Percentiles rank a stretch among this genome's conserved stretches.
These are phyloP conservation scores for Rhodotorula toruloides DNA, from an alignment of 768 basidiomycete species.

Conservation along the genomic window DNA sequence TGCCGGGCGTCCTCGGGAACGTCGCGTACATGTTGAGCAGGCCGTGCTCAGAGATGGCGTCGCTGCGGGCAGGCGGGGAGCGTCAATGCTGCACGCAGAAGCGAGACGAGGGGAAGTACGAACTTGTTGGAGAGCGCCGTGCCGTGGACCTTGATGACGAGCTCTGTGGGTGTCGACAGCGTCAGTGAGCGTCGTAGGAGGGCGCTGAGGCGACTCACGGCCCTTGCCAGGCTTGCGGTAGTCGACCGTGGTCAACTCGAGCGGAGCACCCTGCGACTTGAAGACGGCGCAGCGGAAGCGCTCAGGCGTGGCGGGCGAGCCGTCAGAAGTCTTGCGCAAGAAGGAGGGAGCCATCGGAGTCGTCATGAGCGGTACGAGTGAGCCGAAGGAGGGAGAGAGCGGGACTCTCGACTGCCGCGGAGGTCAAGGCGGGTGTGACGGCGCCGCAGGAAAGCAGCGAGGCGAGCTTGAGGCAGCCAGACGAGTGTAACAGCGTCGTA, in stretches of 20 bases:
- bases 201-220: not conserved
- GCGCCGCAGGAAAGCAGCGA: no score
- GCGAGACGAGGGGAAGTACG: not conserved
- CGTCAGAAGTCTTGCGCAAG: not conserved
- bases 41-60: not conserved
- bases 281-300: slow-evolving; percentile 5
- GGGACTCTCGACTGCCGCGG: not conserved
- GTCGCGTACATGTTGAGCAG: not conserved
- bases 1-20: slow-evolving; percentile 9
- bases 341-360: not conserved
- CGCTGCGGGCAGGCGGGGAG: not conserved
- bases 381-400: not conserved
- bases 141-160: slow-evolving; percentile 1
- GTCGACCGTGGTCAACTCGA: slow-evolving; percentile 5
- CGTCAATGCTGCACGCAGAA: no score
- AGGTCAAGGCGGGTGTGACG: not conserved
- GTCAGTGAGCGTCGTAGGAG: not conserved
- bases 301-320: not conserved
- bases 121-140: not conserved
- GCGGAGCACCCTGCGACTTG: not conserved
- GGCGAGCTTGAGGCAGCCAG: no score
- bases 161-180: not conserved
- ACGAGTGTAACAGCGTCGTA: no score
- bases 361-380: not conserved
- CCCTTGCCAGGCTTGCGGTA: not conserved